Base-by-base conservation (phyloP, 768 basidiomycete species). In the Paxillus rubicundulus region DNA sequence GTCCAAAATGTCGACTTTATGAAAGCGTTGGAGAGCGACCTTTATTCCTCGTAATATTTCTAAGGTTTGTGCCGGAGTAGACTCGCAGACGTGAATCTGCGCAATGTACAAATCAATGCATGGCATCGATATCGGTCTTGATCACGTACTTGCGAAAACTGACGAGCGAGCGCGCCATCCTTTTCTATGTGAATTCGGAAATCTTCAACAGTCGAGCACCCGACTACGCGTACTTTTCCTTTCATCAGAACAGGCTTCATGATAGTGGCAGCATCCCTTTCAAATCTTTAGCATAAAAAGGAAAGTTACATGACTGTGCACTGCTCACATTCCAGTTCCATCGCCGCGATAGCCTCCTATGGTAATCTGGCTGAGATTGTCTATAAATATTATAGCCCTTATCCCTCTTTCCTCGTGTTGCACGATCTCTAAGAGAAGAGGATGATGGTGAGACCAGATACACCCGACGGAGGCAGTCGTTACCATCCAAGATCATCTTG, bases 351-450 rank as follows among this genome's bases (percentile, higher is more conserved):
- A 53, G 18, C 52, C 45, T 28, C 52, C 52, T 16, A 53, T 47
- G 20, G 52, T 24, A 20, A 53, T 40, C 38, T 53, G 52, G 32
- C 18, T 48, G 30, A 53, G 30, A 53, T 53, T 53, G 14, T 53
- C 52, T 20, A 53, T 47, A 21, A 53, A 53, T 40, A 53, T n/a
- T 30, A 53, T 53, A n/a, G 52, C 52, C 27, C 24, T 53, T 13
- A 41, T 48, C 13, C 52, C 52, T n/a, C 46, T 37, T 28, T 30
- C 44, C 33, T 53, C 45, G n/a, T 53, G 52, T 8, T 53, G n/a
- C 13, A 34, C 52, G 14, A 53, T 47, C 38, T 53, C 52, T 50
- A 14, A 24, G 41, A 27, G 12, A 43, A 32, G 43, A 50, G 21
- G 28, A 10, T n/a, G 27, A 2, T n/a, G 32, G 32, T 33, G 32